Evolutionary conservation across 192 early-diverging fungal genomes (phyloP).

Genomic region (Funneliformis mosseae): DNA sequence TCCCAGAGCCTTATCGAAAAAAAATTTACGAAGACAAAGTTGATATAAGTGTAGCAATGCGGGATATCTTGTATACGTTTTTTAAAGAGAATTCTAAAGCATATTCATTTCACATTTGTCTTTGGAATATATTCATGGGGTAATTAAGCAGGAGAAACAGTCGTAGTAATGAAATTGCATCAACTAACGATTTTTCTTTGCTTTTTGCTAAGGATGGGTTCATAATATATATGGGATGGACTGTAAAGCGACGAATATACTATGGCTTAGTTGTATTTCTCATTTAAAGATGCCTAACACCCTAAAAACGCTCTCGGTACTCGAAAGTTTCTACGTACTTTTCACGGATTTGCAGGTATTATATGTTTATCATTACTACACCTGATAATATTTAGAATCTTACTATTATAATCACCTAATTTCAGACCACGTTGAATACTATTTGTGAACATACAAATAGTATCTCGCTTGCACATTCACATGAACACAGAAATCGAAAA

Average conservation of each 20-base stretch:
- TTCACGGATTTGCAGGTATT: conserved; percentile 26
- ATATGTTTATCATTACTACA: conserved; percentile 19
- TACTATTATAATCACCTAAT: conserved; percentile 22
- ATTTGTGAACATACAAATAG: conserved; percentile 32
- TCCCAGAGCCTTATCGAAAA: conserved; percentile 32
- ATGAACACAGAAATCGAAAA: conserved; percentile 22
- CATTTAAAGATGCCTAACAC: conserved; percentile 30
- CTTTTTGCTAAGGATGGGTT: conserved; percentile 22
- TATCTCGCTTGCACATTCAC: conserved; percentile 29
- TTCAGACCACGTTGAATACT: conserved; percentile 21
- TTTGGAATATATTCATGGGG: conserved; percentile 26
- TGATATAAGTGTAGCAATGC: conserved; percentile 33
- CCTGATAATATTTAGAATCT: conserved; percentile 12
- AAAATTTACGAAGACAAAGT: conserved; percentile 33
- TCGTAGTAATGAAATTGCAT: neutral
- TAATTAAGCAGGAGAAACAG: conserved; percentile 11
- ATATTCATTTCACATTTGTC: conserved; percentile 31
- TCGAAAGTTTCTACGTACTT: conserved; percentile 28
- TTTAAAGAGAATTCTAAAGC: conserved; percentile 31
- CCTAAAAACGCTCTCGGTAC: conserved; percentile 14
- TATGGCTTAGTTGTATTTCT: conserved; percentile 23
- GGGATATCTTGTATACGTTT: conserved; percentile 33
- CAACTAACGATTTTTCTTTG: conserved; percentile 15
- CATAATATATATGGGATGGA: conserved; percentile 31
- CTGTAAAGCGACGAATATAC: conserved; percentile 32